These are phyloP conservation scores for Lentinus polychrous DNA, from an alignment of 1,284 basidiomycete species.

Conservation along the genomic window DNA sequence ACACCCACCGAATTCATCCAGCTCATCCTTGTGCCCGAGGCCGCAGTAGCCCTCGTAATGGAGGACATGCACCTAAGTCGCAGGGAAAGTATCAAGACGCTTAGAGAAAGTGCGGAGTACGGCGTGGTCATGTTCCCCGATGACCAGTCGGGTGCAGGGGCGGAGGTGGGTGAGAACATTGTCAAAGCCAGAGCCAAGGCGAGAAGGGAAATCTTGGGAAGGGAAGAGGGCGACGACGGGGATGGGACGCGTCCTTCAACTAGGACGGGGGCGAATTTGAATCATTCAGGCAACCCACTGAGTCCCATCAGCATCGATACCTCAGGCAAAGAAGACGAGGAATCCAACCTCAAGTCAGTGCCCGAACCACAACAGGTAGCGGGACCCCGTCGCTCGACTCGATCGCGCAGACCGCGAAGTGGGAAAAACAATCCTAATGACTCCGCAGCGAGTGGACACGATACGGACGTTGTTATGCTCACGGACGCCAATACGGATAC, in stretches of 20 bases:
- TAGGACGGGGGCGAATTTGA: too few species aligned
- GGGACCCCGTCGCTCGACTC: too few species aligned
- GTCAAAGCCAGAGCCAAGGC: slow-evolving; percentile 59
- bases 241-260: neutral
- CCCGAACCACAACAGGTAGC: neutral
- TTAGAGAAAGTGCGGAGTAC: slow-evolving; percentile 68
- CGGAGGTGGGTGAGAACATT: slow-evolving; percentile 35
- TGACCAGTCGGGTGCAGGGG: slow-evolving; percentile 32
- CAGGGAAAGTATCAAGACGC: slow-evolving; percentile 45
- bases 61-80: slow-evolving; percentile 48
- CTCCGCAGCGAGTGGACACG: too few species aligned
- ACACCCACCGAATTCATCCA: slow-evolving; percentile 66
- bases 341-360: neutral
- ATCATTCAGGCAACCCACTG: neutral
- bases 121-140: slow-evolving; percentile 76
- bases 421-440: too few species aligned
- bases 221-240: slow-evolving; percentile 25
- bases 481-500: too few species aligned
- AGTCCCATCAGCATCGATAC: neutral
- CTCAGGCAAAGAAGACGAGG: neutral
- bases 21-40: slow-evolving; percentile 68
- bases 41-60: slow-evolving; percentile 63
- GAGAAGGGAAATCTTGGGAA: slow-evolving; percentile 56
- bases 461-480: too few species aligned
- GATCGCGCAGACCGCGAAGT: too few species aligned